Percentiles rank a stretch among this genome's conserved stretches.
Conservation (phyloP, 164 flowering plant species). For the Magnolia kwangsiensis region DNA sequence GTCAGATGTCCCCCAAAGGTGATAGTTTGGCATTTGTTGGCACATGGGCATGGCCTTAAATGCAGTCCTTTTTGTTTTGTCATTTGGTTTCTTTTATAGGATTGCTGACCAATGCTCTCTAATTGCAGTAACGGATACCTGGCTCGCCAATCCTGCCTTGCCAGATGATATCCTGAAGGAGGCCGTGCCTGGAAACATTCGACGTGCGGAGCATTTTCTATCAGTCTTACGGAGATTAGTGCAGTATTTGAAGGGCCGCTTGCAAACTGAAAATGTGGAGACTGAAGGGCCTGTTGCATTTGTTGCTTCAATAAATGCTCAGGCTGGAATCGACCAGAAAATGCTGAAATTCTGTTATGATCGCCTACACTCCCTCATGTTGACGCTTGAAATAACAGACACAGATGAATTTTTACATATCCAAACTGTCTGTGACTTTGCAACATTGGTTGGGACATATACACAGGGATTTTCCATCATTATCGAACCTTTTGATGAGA, state of each 20-base stretch:
- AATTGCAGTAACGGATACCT: constrained; percentile 60
- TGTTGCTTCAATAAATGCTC: constrained; percentile 58
- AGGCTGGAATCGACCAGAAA: constrained; percentile 96
- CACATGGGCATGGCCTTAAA: background rate
- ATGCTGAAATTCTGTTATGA: constrained; percentile 92
- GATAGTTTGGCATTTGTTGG: background rate
- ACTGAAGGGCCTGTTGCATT: constrained; percentile 91
- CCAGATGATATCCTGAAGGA: constrained; percentile 97
- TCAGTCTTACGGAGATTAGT: constrained; percentile 85
- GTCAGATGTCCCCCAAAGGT: background rate
- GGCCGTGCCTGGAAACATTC: constrained; percentile 99
- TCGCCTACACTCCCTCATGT: constrained; percentile 87
- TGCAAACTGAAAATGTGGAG: constrained; percentile 88
- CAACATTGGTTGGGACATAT: constrained; percentile 95
- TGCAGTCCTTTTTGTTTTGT: background rate
- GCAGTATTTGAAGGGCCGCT: constrained; percentile 76
- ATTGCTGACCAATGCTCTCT: background rate
- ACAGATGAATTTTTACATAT: constrained; percentile 92
- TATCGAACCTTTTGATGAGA: constrained; percentile 97
- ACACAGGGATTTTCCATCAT: constrained; percentile 90
- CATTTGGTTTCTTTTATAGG: background rate
- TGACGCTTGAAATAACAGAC: constrained; percentile 91
- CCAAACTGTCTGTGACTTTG: constrained; percentile 94
- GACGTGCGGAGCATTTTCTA: constrained; percentile 94
- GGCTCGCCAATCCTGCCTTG: constrained; percentile 94